Evolutionary conservation across 164 flowering plant genomes (phyloP).

Genomic region (Euptelea pleiosperma): DNA sequence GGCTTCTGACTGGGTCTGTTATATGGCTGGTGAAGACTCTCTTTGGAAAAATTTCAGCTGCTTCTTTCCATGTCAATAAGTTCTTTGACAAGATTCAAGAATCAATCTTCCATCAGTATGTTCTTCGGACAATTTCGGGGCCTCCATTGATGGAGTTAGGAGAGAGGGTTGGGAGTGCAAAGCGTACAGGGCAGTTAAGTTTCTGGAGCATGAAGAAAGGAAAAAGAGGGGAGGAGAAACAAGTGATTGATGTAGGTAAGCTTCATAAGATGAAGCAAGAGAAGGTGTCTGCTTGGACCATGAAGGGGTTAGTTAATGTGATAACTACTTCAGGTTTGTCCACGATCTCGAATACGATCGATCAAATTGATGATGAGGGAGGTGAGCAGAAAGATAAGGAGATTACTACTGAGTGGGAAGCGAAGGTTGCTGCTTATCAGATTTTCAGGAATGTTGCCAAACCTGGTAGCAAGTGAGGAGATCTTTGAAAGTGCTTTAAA

Average conservation of each 20-base stretch:
- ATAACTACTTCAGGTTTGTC: constrained; percentile 53
- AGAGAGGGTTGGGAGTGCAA: constrained; percentile 23
- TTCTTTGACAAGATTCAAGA: constrained; percentile 90
- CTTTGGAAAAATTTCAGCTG: constrained; percentile 56
- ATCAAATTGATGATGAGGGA: constrained; percentile 42
- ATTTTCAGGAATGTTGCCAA: constrained; percentile 82
- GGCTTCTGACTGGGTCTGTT: constrained; percentile 50
- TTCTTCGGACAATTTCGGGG: constrained; percentile 70
- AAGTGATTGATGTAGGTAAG: constrained; percentile 60
- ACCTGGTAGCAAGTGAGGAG: constrained; percentile 62
- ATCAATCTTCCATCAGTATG: constrained; percentile 70
- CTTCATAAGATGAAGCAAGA: constrained; percentile 60
- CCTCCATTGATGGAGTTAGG: constrained; percentile 59
- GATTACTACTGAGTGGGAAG: constrained; percentile 78
- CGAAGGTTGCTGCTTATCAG: constrained; percentile 56
- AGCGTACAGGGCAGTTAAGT: constrained; percentile 48
- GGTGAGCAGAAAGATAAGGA: constrained; percentile 43
- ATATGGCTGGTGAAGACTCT: constrained; percentile 74
- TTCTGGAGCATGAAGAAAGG: constrained; percentile 33
- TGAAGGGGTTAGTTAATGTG: constrained; percentile 57
- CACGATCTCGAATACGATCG: constrained; percentile 48
- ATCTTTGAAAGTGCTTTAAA: neutral
- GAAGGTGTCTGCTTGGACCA: constrained; percentile 81
- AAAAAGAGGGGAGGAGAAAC: constrained; percentile 33
- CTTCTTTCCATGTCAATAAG: constrained; percentile 59